phyloP scores from a whole-genome alignment of 306 rosid species.

The Citrullus mucosospermus region DNA sequence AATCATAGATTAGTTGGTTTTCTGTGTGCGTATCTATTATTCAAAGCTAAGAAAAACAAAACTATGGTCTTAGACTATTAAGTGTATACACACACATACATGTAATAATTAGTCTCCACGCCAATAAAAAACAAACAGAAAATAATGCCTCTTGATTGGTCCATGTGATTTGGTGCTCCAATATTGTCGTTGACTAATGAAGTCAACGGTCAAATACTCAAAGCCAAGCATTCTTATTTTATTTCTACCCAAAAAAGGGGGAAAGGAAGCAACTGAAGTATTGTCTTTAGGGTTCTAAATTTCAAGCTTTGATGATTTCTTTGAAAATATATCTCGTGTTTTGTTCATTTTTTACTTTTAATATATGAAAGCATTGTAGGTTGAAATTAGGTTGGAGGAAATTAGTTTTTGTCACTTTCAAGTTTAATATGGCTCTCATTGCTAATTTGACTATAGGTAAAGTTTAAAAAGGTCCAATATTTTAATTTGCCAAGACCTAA shows the following conservation, averaged over 20 bases:
- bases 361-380: background rate
- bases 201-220: background rate
- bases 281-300: background rate
- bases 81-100: background rate
- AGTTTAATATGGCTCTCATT: background rate
- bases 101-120: conserved; percentile 1
- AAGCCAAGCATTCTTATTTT: background rate
- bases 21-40: too few species aligned
- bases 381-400: background rate
- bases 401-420: background rate
- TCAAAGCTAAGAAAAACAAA: background rate
- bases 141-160: background rate
- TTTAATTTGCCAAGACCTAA: too few species aligned
- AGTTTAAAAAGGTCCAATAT: background rate
- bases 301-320: background rate
- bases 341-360: background rate
- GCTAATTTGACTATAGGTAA: background rate
- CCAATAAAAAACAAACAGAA: conserved; percentile 3
- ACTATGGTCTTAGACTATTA: background rate
- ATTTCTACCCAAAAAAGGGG: background rate
- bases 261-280: background rate
- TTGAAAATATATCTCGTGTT: background rate
- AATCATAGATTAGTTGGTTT: too few species aligned
- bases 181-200: background rate
- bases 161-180: background rate